Conservation (phyloP, 352 stramenopile species). For the Globisporangium alternatum region DNA sequence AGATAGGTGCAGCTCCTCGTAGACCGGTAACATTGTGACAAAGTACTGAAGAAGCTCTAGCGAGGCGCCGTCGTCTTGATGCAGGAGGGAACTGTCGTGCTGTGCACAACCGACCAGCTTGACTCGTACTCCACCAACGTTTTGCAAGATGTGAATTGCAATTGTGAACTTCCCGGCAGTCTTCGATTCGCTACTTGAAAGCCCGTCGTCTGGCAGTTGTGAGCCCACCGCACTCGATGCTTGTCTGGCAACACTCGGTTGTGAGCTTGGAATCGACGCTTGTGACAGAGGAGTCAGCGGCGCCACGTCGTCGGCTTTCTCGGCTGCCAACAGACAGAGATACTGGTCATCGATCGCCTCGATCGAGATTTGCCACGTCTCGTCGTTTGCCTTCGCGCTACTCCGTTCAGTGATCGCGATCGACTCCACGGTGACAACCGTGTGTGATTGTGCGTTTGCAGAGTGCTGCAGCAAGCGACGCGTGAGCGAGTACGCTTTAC, state of each 20-base stretch:
- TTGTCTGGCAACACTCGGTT: not conserved
- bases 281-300: not conserved
- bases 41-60: conserved; percentile 60
- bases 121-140: conserved; percentile 26
- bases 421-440: conserved; percentile 46
- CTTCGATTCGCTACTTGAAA: conserved; percentile 9
- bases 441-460: conserved; percentile 18
- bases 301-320: conserved; percentile 18
- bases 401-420: conserved; percentile 22
- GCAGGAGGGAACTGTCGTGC: conserved; percentile 26
- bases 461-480: conserved; percentile 41
- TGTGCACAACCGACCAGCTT: conserved; percentile 36
- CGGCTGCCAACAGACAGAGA: conserved; percentile 38
- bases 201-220: not conserved
- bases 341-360: conserved; percentile 53
- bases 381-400: conserved; percentile 10
- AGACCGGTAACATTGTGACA: conserved; percentile 46
- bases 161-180: not conserved
- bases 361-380: conserved; percentile 47
- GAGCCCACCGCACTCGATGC: not conserved
- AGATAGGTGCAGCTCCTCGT: conserved; percentile 56
- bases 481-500: conserved; percentile 24
- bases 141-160: conserved; percentile 16
- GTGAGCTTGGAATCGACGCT: not conserved
- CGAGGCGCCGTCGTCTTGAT: conserved; percentile 21